Evolutionary conservation across 2,329 filamentous ascomycete species (phyloP).

Genomic region (Botrytis tulipae): DNA sequence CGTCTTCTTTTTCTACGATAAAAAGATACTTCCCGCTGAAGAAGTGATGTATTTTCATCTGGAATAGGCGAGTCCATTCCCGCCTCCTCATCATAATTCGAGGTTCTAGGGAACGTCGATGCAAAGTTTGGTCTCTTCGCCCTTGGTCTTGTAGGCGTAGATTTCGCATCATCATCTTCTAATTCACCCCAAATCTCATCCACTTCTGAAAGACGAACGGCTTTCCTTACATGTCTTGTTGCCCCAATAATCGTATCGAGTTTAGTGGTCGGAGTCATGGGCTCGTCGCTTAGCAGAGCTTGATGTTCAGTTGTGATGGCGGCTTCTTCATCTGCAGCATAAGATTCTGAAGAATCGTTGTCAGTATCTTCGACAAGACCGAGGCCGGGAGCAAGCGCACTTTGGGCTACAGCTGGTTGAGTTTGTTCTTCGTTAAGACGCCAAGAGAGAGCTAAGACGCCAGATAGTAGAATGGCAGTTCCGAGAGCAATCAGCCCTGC

Average conservation of each 20-base stretch:
- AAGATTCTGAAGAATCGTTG: conserved; percentile 49
- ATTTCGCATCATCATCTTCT: conserved; percentile 62
- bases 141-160: conserved; percentile 27
- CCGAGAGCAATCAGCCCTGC: conserved; percentile 82
- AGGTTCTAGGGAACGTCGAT: conserved; percentile 15
- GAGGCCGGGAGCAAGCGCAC: conserved; percentile 76
- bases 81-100: conserved; percentile 12
- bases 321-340: conserved; percentile 42
- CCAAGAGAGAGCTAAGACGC: conserved; percentile 92
- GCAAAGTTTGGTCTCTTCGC: conserved; percentile 21
- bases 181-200: conserved; percentile 87
- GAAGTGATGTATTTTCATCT: conserved; percentile 33
- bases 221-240: conserved; percentile 34
- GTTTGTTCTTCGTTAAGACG: conserved; percentile 77
- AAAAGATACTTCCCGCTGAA: conserved; percentile 28
- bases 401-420: conserved; percentile 59
- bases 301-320: conserved; percentile 34
- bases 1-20: conserved; percentile 48
- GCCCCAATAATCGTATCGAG: conserved; percentile 36
- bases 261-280: conserved; percentile 38
- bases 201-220: conserved; percentile 52
- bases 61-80: conserved; percentile 24
- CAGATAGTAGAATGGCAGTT: conserved; percentile 79
- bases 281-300: conserved; percentile 34
- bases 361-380: conserved; percentile 75